These are phyloP conservation scores for Cercospora citrullina DNA, from an alignment of 2,329 filamentous ascomycete genomes.

Conservation along the genomic window DNA sequence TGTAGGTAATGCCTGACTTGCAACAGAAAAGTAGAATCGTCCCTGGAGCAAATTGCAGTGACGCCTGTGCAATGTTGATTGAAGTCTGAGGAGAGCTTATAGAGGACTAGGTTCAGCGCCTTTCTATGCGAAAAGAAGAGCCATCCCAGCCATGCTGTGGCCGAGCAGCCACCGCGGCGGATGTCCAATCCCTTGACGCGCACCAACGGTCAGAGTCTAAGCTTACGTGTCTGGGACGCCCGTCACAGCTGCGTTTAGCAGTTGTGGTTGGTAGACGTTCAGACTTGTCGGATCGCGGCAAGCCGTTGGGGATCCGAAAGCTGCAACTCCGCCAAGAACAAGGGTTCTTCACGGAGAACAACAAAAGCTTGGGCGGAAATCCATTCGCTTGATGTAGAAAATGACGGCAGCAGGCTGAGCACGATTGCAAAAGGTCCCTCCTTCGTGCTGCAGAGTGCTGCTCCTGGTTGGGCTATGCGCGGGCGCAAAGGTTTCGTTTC, in stretches of 20 bases:
- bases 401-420: not conserved
- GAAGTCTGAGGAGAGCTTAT: not conserved
- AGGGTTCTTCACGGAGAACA: not conserved
- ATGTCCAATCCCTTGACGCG: slow-evolving; percentile 6
- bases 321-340: not conserved
- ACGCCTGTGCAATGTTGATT: slow-evolving; percentile 4
- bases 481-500: not conserved
- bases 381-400: not conserved
- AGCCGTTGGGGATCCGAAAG: slow-evolving; percentile 15
- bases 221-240: slow-evolving; percentile 15
- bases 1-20: not conserved
- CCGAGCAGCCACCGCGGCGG: slow-evolving; percentile 5
- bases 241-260: not conserved
- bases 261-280: slow-evolving; percentile 5
- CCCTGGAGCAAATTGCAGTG: not conserved
- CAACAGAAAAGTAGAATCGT: not conserved
- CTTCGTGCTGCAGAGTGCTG: not conserved
- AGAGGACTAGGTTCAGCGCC: slow-evolving; percentile 2
- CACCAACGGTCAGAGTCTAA: slow-evolving; percentile 10
- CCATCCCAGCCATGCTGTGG: slow-evolving; percentile 14
- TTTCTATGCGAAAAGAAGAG: slow-evolving; percentile 11
- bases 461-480: not conserved
- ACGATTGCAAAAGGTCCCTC: not conserved
- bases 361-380: not conserved
- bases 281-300: not conserved